These are phyloP conservation scores for Fraxinus sp. DNA, from an alignment of 305 asterid species.

Conservation along the genomic window DNA sequence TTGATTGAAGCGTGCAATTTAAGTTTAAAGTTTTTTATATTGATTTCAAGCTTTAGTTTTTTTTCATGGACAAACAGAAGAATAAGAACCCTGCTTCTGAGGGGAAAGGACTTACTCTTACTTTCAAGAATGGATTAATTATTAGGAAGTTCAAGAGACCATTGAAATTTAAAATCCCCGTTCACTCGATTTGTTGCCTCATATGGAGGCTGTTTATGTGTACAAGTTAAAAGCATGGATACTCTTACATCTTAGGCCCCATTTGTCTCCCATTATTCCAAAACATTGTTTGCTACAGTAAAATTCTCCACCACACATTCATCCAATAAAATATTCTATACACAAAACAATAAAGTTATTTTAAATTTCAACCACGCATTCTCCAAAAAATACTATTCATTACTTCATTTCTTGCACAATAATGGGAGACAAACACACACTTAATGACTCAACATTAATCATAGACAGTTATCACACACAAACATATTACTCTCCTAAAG, in stretches of 20 bases:
- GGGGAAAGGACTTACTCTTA: background rate
- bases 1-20: background rate
- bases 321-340: no score
- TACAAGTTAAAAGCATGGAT: background rate
- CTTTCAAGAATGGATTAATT: background rate
- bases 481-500: no score
- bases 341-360: no score
- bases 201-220: background rate
- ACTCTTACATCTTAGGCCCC: background rate
- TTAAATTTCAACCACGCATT: no score
- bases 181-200: background rate
- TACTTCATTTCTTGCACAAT: no score
- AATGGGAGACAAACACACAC: no score
- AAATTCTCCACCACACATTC: no score
- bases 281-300: no score
- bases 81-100: background rate
- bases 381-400: no score
- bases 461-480: background rate
- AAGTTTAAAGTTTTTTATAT: background rate
- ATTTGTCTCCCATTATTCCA: no score
- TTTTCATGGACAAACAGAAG: background rate
- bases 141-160: background rate
- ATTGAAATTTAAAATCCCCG: no score
- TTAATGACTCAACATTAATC: background rate
- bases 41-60: background rate